Evolutionary conservation across 176 grass and related monocot species (phyloP), one percentile per base, ranked within the genome.

Genomic region (Oryza glumipatula): DNA sequence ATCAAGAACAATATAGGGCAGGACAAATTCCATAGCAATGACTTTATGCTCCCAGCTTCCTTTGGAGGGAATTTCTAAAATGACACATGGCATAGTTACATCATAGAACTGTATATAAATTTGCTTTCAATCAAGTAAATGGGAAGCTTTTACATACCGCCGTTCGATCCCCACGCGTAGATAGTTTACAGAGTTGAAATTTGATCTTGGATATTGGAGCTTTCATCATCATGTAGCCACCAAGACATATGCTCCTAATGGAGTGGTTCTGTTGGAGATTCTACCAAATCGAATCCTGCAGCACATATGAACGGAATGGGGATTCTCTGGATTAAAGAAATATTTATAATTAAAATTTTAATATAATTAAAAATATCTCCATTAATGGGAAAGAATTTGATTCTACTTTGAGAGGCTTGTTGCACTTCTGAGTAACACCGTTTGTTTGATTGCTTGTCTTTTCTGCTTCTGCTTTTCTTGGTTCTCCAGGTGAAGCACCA

Each of bases 31-130:
- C 79, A 76, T 82, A 47, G 51, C 51, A 26, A 76, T 41, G 77
- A 70, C 79, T 88, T 88, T 88, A 77, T 77, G 26, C 72, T 65
- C 15, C 65, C 39, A 76, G 67, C 72, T 76, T 82, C 23, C 78
- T 87, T 87, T 76, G 70, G 36, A 61, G 36, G 49, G 85, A 82
- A 82, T 82, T 82, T 87, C 35, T 81, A 68, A 87, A 87, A 76
- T 76, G 65, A 78, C 48, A 44, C 81, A 82, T 19, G 38, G 17
- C 36, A 70, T 12, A 76, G 56, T 86, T 82, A 87, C 71, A 19
- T 87, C 72, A 87, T 81, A 81, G 23, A 35, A 46, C 64, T 36
- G 63, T 56, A 80, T 69, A 32, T 68, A 58, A 75, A 87, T 69
- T 68, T 38, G 70, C 60, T 80, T 86, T 86, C 68, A 80, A n/a